Evolutionary conservation across 176 grass and related monocot genomes (phyloP).

Genomic region (Dactylis glomerata): DNA sequence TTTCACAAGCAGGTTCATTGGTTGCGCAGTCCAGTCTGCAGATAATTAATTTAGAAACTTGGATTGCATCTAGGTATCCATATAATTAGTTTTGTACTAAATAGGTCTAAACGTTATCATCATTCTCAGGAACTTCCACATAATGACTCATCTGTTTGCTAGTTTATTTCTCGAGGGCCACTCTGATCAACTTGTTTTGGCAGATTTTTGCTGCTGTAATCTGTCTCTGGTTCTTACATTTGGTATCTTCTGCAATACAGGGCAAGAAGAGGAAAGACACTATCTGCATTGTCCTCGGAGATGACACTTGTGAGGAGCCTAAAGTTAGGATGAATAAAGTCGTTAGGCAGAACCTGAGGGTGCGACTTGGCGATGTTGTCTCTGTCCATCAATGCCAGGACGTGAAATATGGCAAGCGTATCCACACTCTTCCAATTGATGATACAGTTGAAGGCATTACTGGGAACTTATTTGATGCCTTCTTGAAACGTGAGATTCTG

Average conservation of each 20-base stretch:
- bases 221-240: background rate
- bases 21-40: background rate
- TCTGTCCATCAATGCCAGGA: conserved; percentile 91
- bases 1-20: background rate
- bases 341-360: conserved; percentile 64
- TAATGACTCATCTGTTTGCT: background rate
- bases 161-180: background rate
- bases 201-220: background rate
- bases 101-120: background rate
- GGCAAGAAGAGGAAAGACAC: conserved; percentile 83
- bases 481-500: conserved; percentile 66
- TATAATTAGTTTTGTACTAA: background rate
- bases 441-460: conserved; percentile 79
- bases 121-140: background rate
- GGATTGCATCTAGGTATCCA: background rate
- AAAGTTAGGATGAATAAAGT: conserved; percentile 90
- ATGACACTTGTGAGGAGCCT: conserved; percentile 76
- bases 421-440: conserved; percentile 79
- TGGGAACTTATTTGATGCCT: conserved; percentile 72
- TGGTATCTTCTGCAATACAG: conserved; percentile 15
- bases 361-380: conserved; percentile 66
- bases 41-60: background rate
- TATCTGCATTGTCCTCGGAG: conserved; percentile 70
- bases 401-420: conserved; percentile 78
- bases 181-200: background rate